Evolutionary conservation across 805 yeast species (phyloP), one percentile per base, ranked within the genome.

Genomic region (Yarrowia bubula): DNA sequence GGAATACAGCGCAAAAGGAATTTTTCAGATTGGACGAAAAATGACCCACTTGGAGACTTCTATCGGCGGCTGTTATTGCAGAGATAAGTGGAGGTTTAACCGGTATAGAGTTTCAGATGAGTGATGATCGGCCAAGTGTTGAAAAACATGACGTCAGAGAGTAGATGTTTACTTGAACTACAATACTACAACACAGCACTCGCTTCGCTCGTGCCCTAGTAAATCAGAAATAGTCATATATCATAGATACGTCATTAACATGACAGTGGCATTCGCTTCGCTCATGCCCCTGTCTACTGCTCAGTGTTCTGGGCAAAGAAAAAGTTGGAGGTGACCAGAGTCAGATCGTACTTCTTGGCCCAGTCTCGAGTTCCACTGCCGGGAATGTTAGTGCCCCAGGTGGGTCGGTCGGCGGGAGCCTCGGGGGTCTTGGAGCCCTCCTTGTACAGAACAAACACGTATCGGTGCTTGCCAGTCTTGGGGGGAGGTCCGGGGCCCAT

Each of bases 401-500:
- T 84, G 39, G 88, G 86, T 72, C 96, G 81, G 71, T 81, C 87
- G 28, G 73, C 66, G 28, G 85, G 79, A 1, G 70, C 67, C 43
- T 77, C 39, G 73, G 78, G 47, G 67, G 74, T 18, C 47, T 64
- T 68, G 53, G 72, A 69, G 71, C 79, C 88, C 74, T 86, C 96
- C 76, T 87, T 88, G 75, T 80, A 90, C 67, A 92, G 77, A 65
- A 90, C 70, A 71, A 88, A 89, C 17, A 89, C 90, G 74, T 92
- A 92, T 69, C 97, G 85, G 78, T 92, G 98, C 72, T 86, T 83
- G 13, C 96, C 93, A 0, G 97, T 89, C 65, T 85, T 86, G 55
- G 83, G 82, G 43, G 97, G 97, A n/a, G 97, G 97, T 5, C 84
- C 97, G 3, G 97, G 97, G 0, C 96, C 96, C 70, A 77, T 72